Conservation (phyloP, 257 asterid genomes). For the Lavandula angustifolia region DNA sequence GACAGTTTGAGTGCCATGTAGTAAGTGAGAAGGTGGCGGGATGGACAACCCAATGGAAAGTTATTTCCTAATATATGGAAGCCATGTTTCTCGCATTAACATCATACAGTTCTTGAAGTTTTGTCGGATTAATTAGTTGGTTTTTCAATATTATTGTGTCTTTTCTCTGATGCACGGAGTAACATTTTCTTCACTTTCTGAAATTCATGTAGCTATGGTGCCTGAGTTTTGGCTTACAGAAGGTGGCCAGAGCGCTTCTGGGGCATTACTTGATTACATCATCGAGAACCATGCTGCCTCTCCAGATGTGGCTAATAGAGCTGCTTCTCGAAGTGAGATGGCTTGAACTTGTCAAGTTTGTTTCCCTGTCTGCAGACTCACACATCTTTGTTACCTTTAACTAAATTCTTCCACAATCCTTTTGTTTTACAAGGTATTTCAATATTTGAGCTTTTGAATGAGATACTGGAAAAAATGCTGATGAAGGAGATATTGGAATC, state of each 20-base stretch:
- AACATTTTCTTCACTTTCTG: slow-evolving; percentile 31
- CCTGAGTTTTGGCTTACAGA: slow-evolving; percentile 99
- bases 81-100: background rate
- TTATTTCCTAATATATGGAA: background rate
- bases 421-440: slow-evolving; percentile 57
- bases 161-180: slow-evolving; percentile 8
- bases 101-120: background rate
- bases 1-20: background rate
- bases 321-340: slow-evolving; percentile 84
- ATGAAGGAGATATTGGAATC: slow-evolving; percentile 78
- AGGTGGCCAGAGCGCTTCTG: slow-evolving; percentile 99
- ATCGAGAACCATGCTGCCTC: slow-evolving; percentile 87
- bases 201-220: slow-evolving; percentile 71
- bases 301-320: slow-evolving; percentile 73
- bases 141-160: background rate
- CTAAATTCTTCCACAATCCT: slow-evolving; percentile 3
- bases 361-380: slow-evolving; percentile 14
- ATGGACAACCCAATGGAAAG: background rate
- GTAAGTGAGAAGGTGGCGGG: slow-evolving; percentile 10
- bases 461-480: slow-evolving; percentile 63
- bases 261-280: slow-evolving; percentile 77
- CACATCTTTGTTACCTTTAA: background rate
- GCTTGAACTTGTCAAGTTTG: slow-evolving; percentile 24
- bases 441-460: slow-evolving; percentile 74
- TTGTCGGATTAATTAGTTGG: background rate